These are phyloP conservation scores for Stachybotrys chlorohalonatus DNA, from an alignment of 2,329 filamentous ascomycete genomes.

Conservation along the genomic window DNA sequence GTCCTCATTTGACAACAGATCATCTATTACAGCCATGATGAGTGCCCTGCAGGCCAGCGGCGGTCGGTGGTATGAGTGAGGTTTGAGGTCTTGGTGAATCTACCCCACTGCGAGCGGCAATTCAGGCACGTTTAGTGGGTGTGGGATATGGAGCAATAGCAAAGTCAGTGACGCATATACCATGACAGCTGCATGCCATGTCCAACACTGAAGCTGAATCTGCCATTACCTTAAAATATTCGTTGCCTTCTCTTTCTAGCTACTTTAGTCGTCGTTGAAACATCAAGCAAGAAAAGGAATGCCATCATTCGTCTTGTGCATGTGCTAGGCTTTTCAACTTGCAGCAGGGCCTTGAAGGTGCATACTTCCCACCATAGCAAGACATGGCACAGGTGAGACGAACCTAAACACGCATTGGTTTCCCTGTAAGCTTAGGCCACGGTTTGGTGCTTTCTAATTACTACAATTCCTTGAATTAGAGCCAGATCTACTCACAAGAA, in stretches of 20 bases:
- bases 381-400: not conserved
- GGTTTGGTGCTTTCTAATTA: too few relatives aligned
- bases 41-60: not conserved
- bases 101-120: not conserved
- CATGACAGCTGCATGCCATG: too few relatives aligned
- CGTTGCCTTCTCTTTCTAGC: too few relatives aligned
- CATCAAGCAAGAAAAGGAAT: too few relatives aligned
- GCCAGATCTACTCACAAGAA: not conserved
- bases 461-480: not conserved
- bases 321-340: too few relatives aligned
- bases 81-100: not conserved
- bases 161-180: not conserved
- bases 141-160: not conserved
- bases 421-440: not conserved
- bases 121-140: not conserved
- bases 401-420: not conserved
- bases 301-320: too few relatives aligned
- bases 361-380: not conserved
- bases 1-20: conserved; percentile 20
- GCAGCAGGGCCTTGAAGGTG: too few relatives aligned
- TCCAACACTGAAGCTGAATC: too few relatives aligned
- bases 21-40: conserved; percentile 25
- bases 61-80: not conserved
- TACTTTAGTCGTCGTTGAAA: too few relatives aligned
- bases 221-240: too few relatives aligned